Evolutionary conservation across 2,329 filamentous ascomycete species (phyloP).

Genomic region (Magnaporthales sp.): DNA sequence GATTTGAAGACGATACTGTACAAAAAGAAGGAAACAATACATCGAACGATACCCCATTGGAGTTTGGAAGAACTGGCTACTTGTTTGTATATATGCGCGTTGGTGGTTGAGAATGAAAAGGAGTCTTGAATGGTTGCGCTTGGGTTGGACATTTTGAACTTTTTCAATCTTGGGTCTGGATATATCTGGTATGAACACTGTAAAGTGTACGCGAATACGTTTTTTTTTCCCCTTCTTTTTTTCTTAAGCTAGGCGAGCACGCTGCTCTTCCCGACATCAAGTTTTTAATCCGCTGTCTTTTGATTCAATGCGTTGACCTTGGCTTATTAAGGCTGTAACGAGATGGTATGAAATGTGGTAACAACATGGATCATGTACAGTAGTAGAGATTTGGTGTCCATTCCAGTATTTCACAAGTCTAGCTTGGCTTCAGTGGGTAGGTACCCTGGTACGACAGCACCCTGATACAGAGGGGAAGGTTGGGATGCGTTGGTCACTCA

Average conservation of each 20-base stretch:
- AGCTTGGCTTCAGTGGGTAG: too few relatives aligned
- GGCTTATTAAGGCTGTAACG: too few relatives aligned
- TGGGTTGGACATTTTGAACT: too few relatives aligned
- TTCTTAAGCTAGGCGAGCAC: not conserved
- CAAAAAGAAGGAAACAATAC: not conserved
- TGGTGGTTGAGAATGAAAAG: not conserved
- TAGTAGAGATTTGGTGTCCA: too few relatives aligned
- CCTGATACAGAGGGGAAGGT: too few relatives aligned
- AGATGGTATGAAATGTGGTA: too few relatives aligned
- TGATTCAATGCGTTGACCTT: not conserved
- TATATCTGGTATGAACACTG: not conserved
- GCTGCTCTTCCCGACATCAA: not conserved
- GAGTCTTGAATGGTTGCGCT: not conserved
- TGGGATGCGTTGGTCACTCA: too few relatives aligned
- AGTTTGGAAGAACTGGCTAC: not conserved
- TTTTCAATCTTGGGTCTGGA: not conserved
- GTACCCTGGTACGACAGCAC: too few relatives aligned
- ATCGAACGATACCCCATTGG: conserved; percentile 1
- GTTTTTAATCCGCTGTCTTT: not conserved
- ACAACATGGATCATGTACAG: too few relatives aligned
- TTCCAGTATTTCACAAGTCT: too few relatives aligned
- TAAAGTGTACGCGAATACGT: not conserved
- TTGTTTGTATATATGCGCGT: not conserved
- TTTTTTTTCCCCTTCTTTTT: not conserved
- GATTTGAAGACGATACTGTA: not conserved